Base-by-base conservation (phyloP, 2,329 filamentous ascomycete species). In the Cercospora sp. region DNA sequence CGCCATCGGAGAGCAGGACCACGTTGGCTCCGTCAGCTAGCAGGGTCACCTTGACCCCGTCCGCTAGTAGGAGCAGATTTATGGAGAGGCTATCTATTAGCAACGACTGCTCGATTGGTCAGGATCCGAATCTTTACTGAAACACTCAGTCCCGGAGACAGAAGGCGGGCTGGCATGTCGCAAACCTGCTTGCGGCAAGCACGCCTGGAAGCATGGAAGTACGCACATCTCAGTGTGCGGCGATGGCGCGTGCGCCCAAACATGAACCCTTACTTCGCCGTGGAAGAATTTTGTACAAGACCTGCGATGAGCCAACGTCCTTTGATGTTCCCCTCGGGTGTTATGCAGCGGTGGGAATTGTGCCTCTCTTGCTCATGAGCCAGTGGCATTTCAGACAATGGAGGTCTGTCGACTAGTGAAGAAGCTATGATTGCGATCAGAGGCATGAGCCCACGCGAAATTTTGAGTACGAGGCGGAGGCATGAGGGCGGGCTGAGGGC, bases 21-120 rank as follows among this genome's bases (percentile, higher is more conserved):
- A 64, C 62, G 45, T 40, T 58, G 31, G n/a, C 42, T 23, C 62
- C 62, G 31, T 64, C 62, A 9, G 62, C 62, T 16, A 64, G 62
- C 62, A 64, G 61, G 48, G 26, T 30, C 51, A 64, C 61, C 55
- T 40, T 63, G 45, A 31, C 55, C 12, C 62, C 62, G 18, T 64
- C 51, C 12, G 62, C 62, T 16, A 64, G 62, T 36, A 64, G 62
- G 62, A 64, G 62, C 36, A 58, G 36, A 59, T 64, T 64, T 26
- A 64, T 64, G 62, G 33, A 64, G 36, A 40, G 62, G 51, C 36
- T 64, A 16, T 64, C 53, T 3, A 36, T 30, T 30, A 33, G 36
- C 30, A 26, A 59, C 12, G 55, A 36, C n/a, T 16, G 18, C n/a
- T 33, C 30, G 10, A 36, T 8, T 13, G 8, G 55, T 5, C 31